Evolutionary conservation across 345 rosid species (phyloP).

Genomic region (Arabis alpina): DNA sequence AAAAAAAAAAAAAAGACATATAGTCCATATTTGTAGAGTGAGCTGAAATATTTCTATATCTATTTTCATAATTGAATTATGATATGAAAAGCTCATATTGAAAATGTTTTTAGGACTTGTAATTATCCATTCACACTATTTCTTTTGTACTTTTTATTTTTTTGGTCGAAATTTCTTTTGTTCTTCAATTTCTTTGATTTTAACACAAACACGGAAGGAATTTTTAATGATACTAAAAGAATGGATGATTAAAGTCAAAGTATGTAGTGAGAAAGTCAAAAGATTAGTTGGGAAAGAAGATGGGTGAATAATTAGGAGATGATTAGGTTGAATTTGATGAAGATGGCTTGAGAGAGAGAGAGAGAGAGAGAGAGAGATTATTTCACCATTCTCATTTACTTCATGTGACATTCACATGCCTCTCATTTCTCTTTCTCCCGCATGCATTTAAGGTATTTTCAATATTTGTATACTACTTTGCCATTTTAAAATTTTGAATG

Average conservation of each 20-base stretch:
- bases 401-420: slow-evolving; percentile 36
- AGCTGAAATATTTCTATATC: too few species aligned
- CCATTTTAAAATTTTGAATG: too few species aligned
- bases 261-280: slow-evolving; percentile 23
- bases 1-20: too few species aligned
- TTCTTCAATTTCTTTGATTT: not conserved
- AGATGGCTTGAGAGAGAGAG: not conserved
- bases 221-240: not conserved
- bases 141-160: too few species aligned
- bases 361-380: not conserved
- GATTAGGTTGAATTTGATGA: slow-evolving; percentile 29
- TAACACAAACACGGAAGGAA: not conserved
- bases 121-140: too few species aligned
- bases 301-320: slow-evolving; percentile 36
- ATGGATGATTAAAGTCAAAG: slow-evolving; percentile 16
- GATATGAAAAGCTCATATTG: too few species aligned
- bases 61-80: too few species aligned
- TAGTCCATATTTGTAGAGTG: too few species aligned
- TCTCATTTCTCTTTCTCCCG: not conserved
- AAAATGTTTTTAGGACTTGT: too few species aligned
- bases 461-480: not conserved
- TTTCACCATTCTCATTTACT: slow-evolving; percentile 18
- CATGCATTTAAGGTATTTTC: slow-evolving; percentile 13
- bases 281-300: slow-evolving; percentile 33
- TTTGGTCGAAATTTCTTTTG: too few species aligned